These are phyloP conservation scores for Dictyophora rubrovolvata DNA, from an alignment of 768 basidiomycete species.

Conservation along the genomic window DNA sequence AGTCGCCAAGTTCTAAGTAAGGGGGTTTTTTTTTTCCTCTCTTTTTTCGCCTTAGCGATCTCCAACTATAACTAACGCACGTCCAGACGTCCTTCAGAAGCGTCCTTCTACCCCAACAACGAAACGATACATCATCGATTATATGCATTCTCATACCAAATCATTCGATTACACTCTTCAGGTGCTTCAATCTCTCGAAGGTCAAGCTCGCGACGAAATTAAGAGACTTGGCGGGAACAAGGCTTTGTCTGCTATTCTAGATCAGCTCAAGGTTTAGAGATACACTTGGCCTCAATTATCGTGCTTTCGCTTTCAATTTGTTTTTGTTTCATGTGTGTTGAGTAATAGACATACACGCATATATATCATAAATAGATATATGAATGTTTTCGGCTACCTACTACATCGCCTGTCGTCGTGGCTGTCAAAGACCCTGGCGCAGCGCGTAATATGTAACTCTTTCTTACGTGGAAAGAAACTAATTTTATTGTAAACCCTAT, in stretches of 20 bases:
- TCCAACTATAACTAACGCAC: constrained; percentile 11
- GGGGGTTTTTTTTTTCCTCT: no score
- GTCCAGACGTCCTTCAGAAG: constrained; percentile 82
- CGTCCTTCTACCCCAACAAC: constrained; percentile 71
- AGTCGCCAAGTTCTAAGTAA: constrained; percentile 79
- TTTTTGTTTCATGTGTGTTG: no score
- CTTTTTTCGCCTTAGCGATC: no score
- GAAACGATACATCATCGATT: constrained; percentile 71
- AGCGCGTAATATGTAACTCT: no score
- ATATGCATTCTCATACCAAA: constrained; percentile 63
- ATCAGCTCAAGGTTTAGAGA: constrained; percentile 33
- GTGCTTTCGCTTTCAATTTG: no score
- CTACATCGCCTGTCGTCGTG: no score
- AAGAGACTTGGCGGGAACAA: constrained; percentile 66
- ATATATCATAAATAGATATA: no score
- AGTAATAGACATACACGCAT: no score
- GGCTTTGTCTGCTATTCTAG: constrained; percentile 47
- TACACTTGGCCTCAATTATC: background rate
- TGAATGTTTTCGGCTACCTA: no score
- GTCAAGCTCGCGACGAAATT: constrained; percentile 61
- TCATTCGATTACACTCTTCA: constrained; percentile 81
- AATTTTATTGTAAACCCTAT: no score
- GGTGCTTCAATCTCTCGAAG: constrained; percentile 58
- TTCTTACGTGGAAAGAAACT: no score
- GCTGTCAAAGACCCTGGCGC: no score